A percentile compares a stretch with the other conserved stretches of the same genome.
These are phyloP conservation scores for Aspergillus conjunctus DNA, from an alignment of 495 filamentous ascomycete species.

Conservation along the genomic window DNA sequence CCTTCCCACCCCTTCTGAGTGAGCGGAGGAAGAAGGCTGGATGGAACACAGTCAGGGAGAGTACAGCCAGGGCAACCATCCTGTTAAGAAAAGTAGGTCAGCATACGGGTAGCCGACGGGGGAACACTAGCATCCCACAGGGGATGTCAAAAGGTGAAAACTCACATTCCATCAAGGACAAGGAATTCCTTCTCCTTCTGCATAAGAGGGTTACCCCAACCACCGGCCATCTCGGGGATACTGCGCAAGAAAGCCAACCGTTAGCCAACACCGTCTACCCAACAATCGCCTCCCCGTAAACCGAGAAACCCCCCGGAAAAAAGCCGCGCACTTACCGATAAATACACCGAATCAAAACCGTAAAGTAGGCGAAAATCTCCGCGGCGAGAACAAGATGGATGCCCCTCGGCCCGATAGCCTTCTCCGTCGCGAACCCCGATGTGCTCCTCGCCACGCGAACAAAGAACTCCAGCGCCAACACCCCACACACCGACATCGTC, in stretches of 20 bases:
- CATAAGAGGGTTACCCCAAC: conserved; percentile 70
- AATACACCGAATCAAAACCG: conserved; percentile 66
- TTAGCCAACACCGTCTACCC: background rate
- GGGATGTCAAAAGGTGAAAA: conserved; percentile 10
- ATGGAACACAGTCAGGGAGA: conserved; percentile 51
- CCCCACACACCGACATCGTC: conserved; percentile 61
- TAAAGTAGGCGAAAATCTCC: conserved; percentile 57
- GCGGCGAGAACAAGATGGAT: conserved; percentile 57
- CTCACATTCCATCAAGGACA: conserved; percentile 60
- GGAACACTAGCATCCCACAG: too few relatives aligned
- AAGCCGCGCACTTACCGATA: conserved; percentile 51
- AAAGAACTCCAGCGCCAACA: conserved; percentile 53
- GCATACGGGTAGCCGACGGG: background rate
- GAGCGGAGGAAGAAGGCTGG: conserved; percentile 52
- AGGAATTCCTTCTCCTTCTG: conserved; percentile 65
- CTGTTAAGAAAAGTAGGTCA: conserved; percentile 20
- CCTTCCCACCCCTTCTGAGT: conserved; percentile 40
- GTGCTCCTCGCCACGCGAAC: conserved; percentile 43
- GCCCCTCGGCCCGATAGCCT: conserved; percentile 24
- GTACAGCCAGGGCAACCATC: conserved; percentile 52
- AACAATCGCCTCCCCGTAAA: too few relatives aligned
- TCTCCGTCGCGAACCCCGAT: conserved; percentile 29
- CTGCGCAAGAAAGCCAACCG: conserved; percentile 6
- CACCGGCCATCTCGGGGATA: conserved; percentile 58
- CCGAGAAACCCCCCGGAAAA: background rate